phyloP scores from a whole-genome alignment of 2,329 filamentous ascomycete genomes.

The Fusarium sp. region DNA sequence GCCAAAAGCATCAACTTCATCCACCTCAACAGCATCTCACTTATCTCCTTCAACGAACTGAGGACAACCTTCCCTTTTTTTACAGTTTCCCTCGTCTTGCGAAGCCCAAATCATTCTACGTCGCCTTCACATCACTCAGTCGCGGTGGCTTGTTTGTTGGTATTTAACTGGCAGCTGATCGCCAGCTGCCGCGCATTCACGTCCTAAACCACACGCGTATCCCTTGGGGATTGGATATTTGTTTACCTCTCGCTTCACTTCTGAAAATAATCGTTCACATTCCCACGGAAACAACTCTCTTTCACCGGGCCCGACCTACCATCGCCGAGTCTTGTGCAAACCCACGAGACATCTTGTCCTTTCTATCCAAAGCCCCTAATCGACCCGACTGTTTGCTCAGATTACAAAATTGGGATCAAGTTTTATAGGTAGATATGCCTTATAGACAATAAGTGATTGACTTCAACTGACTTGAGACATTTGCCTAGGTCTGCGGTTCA shows the following conservation, averaged over 20 bases:
- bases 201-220: neutral
- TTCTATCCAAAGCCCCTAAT: neutral
- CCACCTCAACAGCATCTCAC: neutral
- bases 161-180: slow-evolving; percentile 20
- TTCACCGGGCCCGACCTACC: neutral
- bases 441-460: neutral
- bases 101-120: neutral
- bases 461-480: neutral
- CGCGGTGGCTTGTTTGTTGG: slow-evolving; percentile 4
- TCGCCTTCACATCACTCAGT: neutral
- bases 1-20: neutral
- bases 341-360: neutral
- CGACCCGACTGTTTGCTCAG: neutral
- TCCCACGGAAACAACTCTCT: neutral
- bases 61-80: neutral
- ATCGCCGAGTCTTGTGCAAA: neutral
- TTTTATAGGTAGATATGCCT: neutral
- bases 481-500: neutral
- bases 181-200: slow-evolving; percentile 30
- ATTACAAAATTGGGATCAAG: neutral
- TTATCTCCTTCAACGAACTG: neutral
- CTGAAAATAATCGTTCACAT: neutral
- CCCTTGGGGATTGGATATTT: neutral
- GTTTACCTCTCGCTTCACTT: slow-evolving; percentile 7
- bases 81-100: neutral